Conservation (phyloP, 495 filamentous ascomycete genomes). For the Hyaloscypha bicolor region DNA sequence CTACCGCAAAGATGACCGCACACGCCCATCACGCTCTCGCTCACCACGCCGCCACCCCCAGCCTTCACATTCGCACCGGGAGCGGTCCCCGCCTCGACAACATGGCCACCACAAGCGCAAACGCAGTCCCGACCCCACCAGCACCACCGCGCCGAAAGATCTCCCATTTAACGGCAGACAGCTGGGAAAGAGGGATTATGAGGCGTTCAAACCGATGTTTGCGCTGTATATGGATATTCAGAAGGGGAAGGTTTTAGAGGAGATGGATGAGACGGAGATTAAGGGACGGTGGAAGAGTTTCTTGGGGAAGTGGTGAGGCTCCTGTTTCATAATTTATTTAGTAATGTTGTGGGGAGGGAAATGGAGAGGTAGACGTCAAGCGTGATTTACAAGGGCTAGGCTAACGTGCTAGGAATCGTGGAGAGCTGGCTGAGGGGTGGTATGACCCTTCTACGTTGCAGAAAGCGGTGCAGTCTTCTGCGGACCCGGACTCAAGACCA, state of each 20-base stretch:
- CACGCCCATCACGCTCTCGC: slow-evolving; percentile 21
- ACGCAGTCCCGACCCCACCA: slow-evolving; percentile 8
- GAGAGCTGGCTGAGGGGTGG: slow-evolving; percentile 91
- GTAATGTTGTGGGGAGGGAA: not conserved
- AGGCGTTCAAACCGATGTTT: slow-evolving; percentile 69
- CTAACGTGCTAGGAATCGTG: slow-evolving; percentile 71
- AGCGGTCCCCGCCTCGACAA: slow-evolving; percentile 32
- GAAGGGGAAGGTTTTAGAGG: slow-evolving; percentile 67
- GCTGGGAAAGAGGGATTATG: slow-evolving; percentile 67
- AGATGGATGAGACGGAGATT: slow-evolving; percentile 67
- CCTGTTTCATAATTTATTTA: not conserved
- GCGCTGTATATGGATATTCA: slow-evolving; percentile 89
- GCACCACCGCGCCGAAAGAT: slow-evolving; percentile 11
- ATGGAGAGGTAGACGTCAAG: not conserved
- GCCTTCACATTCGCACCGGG: slow-evolving; percentile 19
- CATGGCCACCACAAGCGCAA: slow-evolving; percentile 22
- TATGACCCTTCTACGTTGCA: slow-evolving; percentile 73
- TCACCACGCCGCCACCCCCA: slow-evolving; percentile 26
- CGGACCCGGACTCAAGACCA: slow-evolving; percentile 24
- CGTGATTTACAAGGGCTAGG: slow-evolving; percentile 36
- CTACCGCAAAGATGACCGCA: slow-evolving; percentile 7
- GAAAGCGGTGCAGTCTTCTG: slow-evolving; percentile 44
- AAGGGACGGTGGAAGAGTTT: slow-evolving; percentile 95
- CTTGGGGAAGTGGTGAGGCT: slow-evolving; percentile 75
- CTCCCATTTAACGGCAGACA: slow-evolving; percentile 69